These are phyloP conservation scores for Apophysomyces ossiformis DNA, from an alignment of 371 early-diverging fungal genomes.

Conservation along the genomic window DNA sequence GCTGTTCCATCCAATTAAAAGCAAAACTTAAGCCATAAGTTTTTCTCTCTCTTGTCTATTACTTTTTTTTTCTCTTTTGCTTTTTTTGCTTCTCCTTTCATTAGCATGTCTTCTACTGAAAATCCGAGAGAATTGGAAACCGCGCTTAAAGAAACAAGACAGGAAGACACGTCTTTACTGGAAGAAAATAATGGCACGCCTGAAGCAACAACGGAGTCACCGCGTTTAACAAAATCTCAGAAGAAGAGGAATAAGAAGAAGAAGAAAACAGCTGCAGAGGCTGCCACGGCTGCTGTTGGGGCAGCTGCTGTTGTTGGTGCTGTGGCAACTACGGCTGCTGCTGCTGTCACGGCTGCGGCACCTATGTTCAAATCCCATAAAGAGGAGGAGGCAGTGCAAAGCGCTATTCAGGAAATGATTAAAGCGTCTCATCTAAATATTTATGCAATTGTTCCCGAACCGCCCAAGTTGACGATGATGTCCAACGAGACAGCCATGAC, in stretches of 20 bases:
- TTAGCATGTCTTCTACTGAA: conserved; percentile 1
- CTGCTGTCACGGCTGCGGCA: neutral
- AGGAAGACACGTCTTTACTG: neutral
- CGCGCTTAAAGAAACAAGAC: neutral
- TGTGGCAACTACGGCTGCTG: neutral
- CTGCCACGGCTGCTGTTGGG: neutral
- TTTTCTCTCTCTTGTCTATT: no score
- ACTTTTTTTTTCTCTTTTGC: neutral
- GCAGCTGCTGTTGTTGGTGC: no score
- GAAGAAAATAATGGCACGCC: neutral
- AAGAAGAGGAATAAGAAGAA: conserved; percentile 7
- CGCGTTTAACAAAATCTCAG: neutral
- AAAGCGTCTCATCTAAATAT: neutral
- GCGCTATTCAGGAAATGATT: neutral
- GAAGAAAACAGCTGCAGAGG: neutral
- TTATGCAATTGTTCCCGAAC: neutral
- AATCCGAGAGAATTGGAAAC: neutral
- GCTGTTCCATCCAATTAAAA: neutral
- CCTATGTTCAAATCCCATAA: neutral
- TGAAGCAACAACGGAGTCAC: no score
- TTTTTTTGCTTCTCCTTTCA: neutral
- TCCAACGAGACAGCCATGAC: neutral
- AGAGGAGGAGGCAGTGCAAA: neutral
- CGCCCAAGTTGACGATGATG: no score
- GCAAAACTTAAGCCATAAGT: no score